Evolutionary conservation across 345 rosid species (phyloP), one percentile per base, ranked within the genome.

Genomic region (Populus davidiana): DNA sequence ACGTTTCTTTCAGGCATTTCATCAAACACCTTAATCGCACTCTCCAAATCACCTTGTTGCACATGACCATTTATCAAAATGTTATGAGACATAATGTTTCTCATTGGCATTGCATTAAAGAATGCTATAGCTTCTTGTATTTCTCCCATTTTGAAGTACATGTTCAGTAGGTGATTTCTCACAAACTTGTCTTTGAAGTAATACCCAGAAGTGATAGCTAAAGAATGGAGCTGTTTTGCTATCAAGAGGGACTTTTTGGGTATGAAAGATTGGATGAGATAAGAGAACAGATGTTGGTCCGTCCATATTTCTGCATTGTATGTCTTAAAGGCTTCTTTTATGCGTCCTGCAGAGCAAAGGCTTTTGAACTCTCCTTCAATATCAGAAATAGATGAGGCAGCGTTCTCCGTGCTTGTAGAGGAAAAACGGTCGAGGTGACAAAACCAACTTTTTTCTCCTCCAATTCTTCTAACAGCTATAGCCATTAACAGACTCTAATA

Each of bases 81-180:
- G 83, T 95, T 93, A 47, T 88, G 81, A 8, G 98, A 92, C 98
- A 93, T 95, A 44, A 82, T 66, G 76, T 95, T 93, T 77, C 84
- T 90, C 81, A 74, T 78, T 1, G 82, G 84, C 89, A 91, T 88
- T 8, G 52, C 72, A 0, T 75, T 79, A 69, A 91, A 93, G 81
- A 93, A 73, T 1, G 85, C 25, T 23, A 88, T 68, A 20, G 91
- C 88, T 0, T 82, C 75, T 29, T 76, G 77, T 50, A 91, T 52
- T 64, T 92, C 85, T 3, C 93, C 91, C 41, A 86, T 72, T 78
- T 95, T 92, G 73, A 83, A 88, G 85, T 91, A 95, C 86, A 93
- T 81, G 73, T 87, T 95, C 70, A 93, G 83, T 47, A 93, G 86
- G 76, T 95, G 96, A 65, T 95, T 93, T 73, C 86, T 77, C 17